phyloP scores from a whole-genome alignment of 1,139 yeast genomes.

The Geotrichum bryndzae region DNA sequence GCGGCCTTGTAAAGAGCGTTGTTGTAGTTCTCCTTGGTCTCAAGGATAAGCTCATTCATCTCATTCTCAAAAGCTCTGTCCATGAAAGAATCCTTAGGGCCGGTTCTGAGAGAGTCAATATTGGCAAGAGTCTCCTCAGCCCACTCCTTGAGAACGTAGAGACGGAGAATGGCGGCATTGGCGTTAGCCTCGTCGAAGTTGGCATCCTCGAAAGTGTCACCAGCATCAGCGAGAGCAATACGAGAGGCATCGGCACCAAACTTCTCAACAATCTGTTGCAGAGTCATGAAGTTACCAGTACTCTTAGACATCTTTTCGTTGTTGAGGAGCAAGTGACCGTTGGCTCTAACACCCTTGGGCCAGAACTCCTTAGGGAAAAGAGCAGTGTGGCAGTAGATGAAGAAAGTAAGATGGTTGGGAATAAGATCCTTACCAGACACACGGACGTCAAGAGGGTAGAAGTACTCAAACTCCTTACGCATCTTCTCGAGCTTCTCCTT shows the following conservation, averaged over 20 bases:
- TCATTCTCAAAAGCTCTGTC: conserved; percentile 91
- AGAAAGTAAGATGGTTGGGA: conserved; percentile 95
- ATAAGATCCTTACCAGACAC: conserved; percentile 95
- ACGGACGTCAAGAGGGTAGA: conserved; percentile 87
- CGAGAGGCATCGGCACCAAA: conserved; percentile 98
- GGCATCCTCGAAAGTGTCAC: conserved; percentile 96
- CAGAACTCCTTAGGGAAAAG: conserved; percentile 83
- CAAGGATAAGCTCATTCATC: conserved; percentile 74
- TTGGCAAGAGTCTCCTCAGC: conserved; percentile 63
- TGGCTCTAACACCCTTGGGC: conserved; percentile 93
- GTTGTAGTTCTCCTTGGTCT: conserved; percentile 62
- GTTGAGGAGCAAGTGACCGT: conserved; percentile 92
- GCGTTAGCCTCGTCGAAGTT: conserved; percentile 96
- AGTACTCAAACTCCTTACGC: conserved; percentile 92
- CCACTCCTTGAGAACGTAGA: conserved; percentile 93
- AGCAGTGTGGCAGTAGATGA: conserved; percentile 88
- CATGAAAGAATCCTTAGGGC: conserved; percentile 60
- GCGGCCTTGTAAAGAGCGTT: conserved; percentile 82
- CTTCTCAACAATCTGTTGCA: conserved; percentile 75
- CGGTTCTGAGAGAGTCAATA: conserved; percentile 58
- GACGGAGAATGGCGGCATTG: conserved; percentile 92
- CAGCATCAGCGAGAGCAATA: conserved; percentile 97
- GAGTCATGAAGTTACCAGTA: conserved; percentile 94
- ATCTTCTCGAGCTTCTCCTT: conserved; percentile 58
- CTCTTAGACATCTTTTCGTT: conserved; percentile 97